Percentiles rank a stretch among this genome's conserved stretches.
Conservation (phyloP, 805 yeast species). For the Spencermartinsiella europaea region DNA sequence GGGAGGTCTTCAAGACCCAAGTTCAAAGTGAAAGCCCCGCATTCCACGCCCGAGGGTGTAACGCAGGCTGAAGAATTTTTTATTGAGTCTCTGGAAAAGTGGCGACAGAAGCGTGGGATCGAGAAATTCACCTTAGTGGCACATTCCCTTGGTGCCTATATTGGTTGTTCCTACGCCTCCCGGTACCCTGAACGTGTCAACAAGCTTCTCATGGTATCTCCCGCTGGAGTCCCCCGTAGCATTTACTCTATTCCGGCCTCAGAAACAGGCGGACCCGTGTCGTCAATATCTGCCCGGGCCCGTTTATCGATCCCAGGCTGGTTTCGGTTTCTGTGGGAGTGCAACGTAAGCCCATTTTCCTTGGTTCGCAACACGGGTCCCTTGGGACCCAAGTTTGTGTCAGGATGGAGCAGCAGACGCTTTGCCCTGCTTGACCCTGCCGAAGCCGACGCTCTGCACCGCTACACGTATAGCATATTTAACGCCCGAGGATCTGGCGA, state of each 20-base stretch:
- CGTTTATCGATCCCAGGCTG: constrained; percentile 56
- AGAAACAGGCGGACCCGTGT: constrained; percentile 15
- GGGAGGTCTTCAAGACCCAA: constrained; percentile 77
- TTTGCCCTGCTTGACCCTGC: constrained; percentile 51
- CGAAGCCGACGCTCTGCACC: constrained; percentile 57
- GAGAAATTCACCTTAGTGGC: constrained; percentile 59
- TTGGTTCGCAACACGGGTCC: constrained; percentile 75
- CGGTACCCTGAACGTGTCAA: constrained; percentile 55
- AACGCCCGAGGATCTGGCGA: constrained; percentile 89
- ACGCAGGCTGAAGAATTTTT: constrained; percentile 56
- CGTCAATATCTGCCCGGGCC: constrained; percentile 11
- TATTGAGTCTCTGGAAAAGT: constrained; percentile 55
- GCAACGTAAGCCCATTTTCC: constrained; percentile 78
- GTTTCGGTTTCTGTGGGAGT: constrained; percentile 80
- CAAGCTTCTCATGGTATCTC: constrained; percentile 72
- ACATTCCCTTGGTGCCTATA: constrained; percentile 91
- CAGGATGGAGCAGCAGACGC: constrained; percentile 85
- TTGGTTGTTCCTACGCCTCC: constrained; percentile 63
- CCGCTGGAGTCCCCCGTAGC: constrained; percentile 68
- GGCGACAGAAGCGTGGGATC: constrained; percentile 52
- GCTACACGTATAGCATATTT: constrained; percentile 78
- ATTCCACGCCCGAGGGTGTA: constrained; percentile 29
- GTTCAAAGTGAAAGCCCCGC: constrained; percentile 36
- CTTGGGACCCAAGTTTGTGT: constrained; percentile 75
- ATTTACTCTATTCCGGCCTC: constrained; percentile 33